A percentile compares a stretch with the other conserved stretches of the same genome.
phyloP scores from a whole-genome alignment of 2,329 filamentous ascomycete genomes.

The Botryotinia globosa region DNA sequence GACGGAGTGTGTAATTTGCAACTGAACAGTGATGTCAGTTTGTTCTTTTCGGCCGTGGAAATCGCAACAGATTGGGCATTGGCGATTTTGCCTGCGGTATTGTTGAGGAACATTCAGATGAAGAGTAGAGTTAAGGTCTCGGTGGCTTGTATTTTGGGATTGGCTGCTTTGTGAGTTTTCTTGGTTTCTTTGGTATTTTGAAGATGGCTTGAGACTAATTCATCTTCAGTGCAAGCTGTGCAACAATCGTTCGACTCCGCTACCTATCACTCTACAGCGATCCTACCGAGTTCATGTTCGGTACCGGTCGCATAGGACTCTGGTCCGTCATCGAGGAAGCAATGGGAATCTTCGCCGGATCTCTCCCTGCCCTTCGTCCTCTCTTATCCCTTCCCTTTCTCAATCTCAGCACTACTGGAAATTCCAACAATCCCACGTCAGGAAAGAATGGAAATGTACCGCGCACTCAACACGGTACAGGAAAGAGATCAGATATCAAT shows the following conservation, averaged over 20 bases:
- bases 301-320: slow-evolving; percentile 43
- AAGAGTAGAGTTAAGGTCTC: slow-evolving; percentile 41
- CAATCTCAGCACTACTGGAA: slow-evolving; percentile 20
- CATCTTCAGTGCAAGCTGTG: slow-evolving; percentile 38
- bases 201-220: slow-evolving; percentile 17
- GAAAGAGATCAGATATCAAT: slow-evolving; percentile 22
- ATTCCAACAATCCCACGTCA: not conserved
- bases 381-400: slow-evolving; percentile 40
- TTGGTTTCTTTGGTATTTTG: not conserved
- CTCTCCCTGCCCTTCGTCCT: slow-evolving; percentile 46
- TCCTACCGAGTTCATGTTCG: slow-evolving; percentile 42
- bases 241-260: slow-evolving; percentile 44
- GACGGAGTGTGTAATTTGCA: slow-evolving; percentile 34
- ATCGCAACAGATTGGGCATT: slow-evolving; percentile 44
- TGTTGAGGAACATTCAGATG: slow-evolving; percentile 45
- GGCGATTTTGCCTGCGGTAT: slow-evolving; percentile 42
- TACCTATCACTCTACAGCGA: slow-evolving; percentile 44
- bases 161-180: slow-evolving; percentile 41
- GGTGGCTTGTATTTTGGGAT: slow-evolving; percentile 34
- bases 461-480: slow-evolving; percentile 15
- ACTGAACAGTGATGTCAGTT: slow-evolving; percentile 38
- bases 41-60: slow-evolving; percentile 41
- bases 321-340: slow-evolving; percentile 51
- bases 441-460: slow-evolving; percentile 14
- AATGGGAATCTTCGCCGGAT: slow-evolving; percentile 49